Percentiles rank a stretch among this genome's conserved stretches.
Evolutionary conservation across 108 stramenopile species (phyloP).

Genomic region (Aurantiochytrium sp.): DNA sequence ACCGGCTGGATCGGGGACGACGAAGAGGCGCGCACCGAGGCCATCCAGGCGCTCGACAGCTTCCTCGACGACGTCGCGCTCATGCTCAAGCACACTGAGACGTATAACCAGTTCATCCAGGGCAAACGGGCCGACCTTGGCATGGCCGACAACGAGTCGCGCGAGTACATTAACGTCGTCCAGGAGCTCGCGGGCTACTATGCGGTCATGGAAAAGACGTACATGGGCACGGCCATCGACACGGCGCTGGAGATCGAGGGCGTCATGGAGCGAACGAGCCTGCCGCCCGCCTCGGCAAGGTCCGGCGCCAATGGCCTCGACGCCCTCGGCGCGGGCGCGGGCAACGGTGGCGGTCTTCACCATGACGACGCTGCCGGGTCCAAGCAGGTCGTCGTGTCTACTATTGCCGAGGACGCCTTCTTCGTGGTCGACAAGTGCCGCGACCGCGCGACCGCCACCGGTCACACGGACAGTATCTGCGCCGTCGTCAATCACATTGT

Average conservation of each 20-base stretch:
- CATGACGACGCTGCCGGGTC: background rate
- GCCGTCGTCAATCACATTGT: conserved; percentile 10
- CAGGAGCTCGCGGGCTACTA: conserved; percentile 24
- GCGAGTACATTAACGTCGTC: background rate
- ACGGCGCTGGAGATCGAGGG: background rate
- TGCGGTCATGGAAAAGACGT: background rate
- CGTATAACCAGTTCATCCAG: background rate
- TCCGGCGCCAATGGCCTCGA: background rate
- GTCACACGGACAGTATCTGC: background rate
- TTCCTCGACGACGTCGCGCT: background rate
- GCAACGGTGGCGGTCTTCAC: background rate
- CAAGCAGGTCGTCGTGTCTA: conserved; percentile 9
- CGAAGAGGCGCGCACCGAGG: background rate
- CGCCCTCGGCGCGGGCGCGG: background rate
- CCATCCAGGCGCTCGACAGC: background rate
- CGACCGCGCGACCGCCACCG: background rate
- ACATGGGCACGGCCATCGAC: background rate
- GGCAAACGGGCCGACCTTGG: background rate
- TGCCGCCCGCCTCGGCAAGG: background rate
- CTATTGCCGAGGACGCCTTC: background rate
- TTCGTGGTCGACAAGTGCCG: conserved; percentile 8
- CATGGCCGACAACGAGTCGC: background rate
- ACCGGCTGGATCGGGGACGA: background rate
- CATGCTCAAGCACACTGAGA: conserved; percentile 7
- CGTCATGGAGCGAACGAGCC: background rate